phyloP scores from a whole-genome alignment of 2,329 filamentous ascomycete genomes.

The Alternaria sp. region DNA sequence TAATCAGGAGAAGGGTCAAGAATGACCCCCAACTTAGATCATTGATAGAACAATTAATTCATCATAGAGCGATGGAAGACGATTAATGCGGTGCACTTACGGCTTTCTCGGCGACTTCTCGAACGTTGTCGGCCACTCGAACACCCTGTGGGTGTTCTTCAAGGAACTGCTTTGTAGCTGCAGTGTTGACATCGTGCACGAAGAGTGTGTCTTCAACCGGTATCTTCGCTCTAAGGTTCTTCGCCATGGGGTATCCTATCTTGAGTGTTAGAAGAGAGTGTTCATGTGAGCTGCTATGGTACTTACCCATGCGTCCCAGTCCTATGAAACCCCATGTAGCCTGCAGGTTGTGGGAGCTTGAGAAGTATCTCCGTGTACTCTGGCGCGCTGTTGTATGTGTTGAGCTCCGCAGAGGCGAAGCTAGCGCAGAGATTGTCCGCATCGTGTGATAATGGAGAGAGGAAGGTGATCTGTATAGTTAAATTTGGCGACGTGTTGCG shows the following conservation, averaged over 20 bases:
- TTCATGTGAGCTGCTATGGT: slow-evolving; percentile 31
- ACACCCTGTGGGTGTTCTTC: slow-evolving; percentile 64
- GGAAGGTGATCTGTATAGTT: slow-evolving; percentile 27
- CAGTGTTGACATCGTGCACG: slow-evolving; percentile 71
- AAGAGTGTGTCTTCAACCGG: slow-evolving; percentile 68
- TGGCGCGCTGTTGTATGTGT: slow-evolving; percentile 28
- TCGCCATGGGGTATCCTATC: slow-evolving; percentile 75
- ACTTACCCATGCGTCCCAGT: slow-evolving; percentile 61
- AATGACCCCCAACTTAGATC: slow-evolving; percentile 76
- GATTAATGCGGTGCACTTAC: slow-evolving; percentile 58
- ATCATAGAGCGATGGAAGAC: slow-evolving; percentile 54
- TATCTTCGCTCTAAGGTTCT: slow-evolving; percentile 73
- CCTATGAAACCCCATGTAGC: slow-evolving; percentile 62
- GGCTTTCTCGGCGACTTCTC: slow-evolving; percentile 71
- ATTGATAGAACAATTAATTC: slow-evolving; percentile 64
- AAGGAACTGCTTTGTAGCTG: slow-evolving; percentile 64
- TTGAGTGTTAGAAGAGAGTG: slow-evolving; percentile 23
- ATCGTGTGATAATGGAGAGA: slow-evolving; percentile 35
- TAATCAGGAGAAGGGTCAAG: slow-evolving; percentile 69
- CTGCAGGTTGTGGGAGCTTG: slow-evolving; percentile 53
- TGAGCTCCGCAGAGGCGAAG: slow-evolving; percentile 40
- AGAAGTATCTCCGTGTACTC: slow-evolving; percentile 53
- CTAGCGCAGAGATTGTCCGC: slow-evolving; percentile 41
- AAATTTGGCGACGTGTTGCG: slow-evolving; percentile 30
- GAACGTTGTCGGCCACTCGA: slow-evolving; percentile 64